Evolutionary conservation across 176 grass and related monocot genomes (phyloP).

Genomic region (Areca catechu): DNA sequence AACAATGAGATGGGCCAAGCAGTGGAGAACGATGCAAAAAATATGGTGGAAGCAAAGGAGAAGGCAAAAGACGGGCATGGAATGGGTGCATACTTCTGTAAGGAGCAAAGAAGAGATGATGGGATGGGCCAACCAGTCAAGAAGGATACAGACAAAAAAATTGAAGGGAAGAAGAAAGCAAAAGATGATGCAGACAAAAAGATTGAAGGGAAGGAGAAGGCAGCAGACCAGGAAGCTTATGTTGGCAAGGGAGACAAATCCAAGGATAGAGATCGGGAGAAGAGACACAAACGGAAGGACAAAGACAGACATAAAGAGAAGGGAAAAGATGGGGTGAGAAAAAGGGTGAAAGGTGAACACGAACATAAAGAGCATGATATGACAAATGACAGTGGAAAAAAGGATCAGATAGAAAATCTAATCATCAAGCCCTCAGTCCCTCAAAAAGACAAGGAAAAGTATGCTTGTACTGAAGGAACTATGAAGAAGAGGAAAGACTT

Average conservation of each 20-base stretch:
- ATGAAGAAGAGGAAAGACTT: not conserved
- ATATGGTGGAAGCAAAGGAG: not conserved
- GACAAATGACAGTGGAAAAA: not conserved
- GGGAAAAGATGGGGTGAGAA: not conserved
- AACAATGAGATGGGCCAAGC: not conserved
- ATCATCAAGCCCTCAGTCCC: not conserved
- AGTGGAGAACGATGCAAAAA: not conserved
- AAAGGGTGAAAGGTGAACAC: not conserved
- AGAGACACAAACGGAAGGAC: not conserved
- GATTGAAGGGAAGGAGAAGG: not conserved
- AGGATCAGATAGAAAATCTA: not conserved
- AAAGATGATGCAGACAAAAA: not conserved
- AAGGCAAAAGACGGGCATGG: not conserved
- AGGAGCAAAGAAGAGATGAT: no score
- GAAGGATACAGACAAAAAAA: not conserved
- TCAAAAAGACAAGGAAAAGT: not conserved
- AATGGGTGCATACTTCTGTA: no score
- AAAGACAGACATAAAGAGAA: not conserved
- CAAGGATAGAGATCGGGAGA: not conserved
- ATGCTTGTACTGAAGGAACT: not conserved
- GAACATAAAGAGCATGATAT: not conserved
- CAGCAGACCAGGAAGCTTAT: not conserved
- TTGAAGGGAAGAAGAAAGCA: not conserved
- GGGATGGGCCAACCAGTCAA: not conserved
- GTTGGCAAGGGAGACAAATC: not conserved